phyloP scores from a whole-genome alignment of 2,329 filamentous ascomycete species.

The Hymenoscyphus infarciens region DNA sequence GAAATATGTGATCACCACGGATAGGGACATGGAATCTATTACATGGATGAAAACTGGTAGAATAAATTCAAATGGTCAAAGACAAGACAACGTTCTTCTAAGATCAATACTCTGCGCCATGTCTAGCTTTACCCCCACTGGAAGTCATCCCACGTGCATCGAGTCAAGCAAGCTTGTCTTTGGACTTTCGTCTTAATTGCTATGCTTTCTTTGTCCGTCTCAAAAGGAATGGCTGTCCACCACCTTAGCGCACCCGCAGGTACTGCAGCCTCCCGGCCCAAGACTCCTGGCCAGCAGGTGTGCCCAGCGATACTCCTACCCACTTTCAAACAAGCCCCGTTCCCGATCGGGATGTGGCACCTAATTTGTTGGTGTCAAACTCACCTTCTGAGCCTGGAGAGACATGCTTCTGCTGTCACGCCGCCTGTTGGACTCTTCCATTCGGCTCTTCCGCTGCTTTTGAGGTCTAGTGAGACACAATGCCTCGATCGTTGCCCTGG shows the following conservation, averaged over 20 bases:
- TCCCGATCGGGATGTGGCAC: conserved; percentile 32
- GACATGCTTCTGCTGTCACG: conserved; percentile 28
- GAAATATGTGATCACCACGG: conserved; percentile 29
- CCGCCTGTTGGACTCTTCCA: conserved; percentile 26
- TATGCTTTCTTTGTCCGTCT: conserved; percentile 45
- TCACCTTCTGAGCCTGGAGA: conserved; percentile 26
- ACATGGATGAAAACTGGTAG: conserved; percentile 12
- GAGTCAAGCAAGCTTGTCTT: conserved; percentile 46
- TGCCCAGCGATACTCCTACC: conserved; percentile 27
- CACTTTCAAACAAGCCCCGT: conserved; percentile 34
- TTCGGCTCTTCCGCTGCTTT: conserved; percentile 27
- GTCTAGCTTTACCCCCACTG: conserved; percentile 11
- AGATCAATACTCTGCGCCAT: conserved; percentile 13
- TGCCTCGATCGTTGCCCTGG: conserved; percentile 32
- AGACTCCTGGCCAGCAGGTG: conserved; percentile 32
- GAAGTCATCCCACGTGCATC: conserved; percentile 46
- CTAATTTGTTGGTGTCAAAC: conserved; percentile 35
- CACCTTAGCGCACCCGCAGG: conserved; percentile 39
- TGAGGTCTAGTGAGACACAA: conserved; percentile 28
- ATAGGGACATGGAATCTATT: conserved; percentile 26
- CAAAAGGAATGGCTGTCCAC: conserved; percentile 32
- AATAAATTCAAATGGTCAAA: neutral
- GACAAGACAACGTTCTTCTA: conserved; percentile 2
- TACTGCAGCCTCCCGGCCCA: conserved; percentile 46
- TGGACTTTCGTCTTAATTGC: conserved; percentile 18